These are phyloP conservation scores for Myriosclerotinia curreyana DNA, from an alignment of 2,329 filamentous ascomycete species.

Conservation along the genomic window DNA sequence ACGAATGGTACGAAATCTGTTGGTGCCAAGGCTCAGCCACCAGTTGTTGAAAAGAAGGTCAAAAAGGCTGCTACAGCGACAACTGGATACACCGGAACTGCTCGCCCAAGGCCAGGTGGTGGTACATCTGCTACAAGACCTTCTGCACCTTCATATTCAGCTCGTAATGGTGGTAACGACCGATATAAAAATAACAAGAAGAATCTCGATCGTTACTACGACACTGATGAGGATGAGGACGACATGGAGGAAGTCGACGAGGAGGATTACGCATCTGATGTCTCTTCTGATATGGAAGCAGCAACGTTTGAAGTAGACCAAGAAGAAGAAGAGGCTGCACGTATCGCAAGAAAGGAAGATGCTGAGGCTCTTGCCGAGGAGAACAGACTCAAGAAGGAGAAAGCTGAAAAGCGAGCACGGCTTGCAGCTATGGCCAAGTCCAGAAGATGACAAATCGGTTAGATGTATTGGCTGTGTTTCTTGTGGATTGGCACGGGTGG, in stretches of 20 bases:
- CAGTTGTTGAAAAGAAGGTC: conserved; percentile 52
- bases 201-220: conserved; percentile 43
- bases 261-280: conserved; percentile 63
- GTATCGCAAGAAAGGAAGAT: conserved; percentile 65
- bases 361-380: conserved; percentile 61
- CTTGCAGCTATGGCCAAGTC: conserved; percentile 38
- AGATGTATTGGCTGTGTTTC: not conserved
- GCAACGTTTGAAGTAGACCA: conserved; percentile 69
- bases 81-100: conserved; percentile 63
- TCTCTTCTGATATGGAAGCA: conserved; percentile 75
- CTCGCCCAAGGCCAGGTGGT: conserved; percentile 53
- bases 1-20: conserved; percentile 22
- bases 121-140: conserved; percentile 38
- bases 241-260: conserved; percentile 40
- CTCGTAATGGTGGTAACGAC: conserved; percentile 27
- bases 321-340: conserved; percentile 64
- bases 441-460: conserved; percentile 16
- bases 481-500: conserved; percentile 14
- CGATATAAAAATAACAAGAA: conserved; percentile 35
- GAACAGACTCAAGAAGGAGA: conserved; percentile 58
- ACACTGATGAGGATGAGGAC: conserved; percentile 37
- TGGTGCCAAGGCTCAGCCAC: conserved; percentile 28
- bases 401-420: conserved; percentile 48
- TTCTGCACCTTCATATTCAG: conserved; percentile 28
- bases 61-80: conserved; percentile 62